phyloP scores from a whole-genome alignment of 148 eudicot species.

The Oxyria digyna region DNA sequence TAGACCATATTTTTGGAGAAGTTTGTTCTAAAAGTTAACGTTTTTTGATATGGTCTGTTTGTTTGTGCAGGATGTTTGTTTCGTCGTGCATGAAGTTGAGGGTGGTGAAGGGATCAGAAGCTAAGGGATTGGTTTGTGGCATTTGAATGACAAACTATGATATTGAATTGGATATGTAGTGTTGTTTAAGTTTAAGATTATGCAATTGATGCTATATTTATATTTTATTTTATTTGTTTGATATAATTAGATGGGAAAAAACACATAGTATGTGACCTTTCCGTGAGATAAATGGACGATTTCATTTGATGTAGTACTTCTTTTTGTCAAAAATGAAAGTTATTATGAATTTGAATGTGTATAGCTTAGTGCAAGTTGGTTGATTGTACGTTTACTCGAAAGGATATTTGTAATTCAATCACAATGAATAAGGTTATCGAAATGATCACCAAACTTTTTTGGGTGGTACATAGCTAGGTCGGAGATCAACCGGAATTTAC shows the following conservation, averaged over 20 bases:
- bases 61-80: background rate
- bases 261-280: background rate
- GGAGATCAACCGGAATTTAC: too few species aligned
- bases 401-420: too few species aligned
- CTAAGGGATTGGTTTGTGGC: background rate
- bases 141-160: background rate
- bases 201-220: background rate
- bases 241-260: background rate
- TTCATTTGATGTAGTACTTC: background rate
- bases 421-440: too few species aligned
- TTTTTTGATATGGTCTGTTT: background rate
- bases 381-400: too few species aligned
- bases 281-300: background rate
- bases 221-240: too few species aligned
- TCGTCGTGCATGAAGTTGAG: background rate
- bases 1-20: too few species aligned
- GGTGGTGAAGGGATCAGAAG: background rate
- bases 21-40: too few species aligned
- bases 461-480: too few species aligned
- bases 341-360: too few species aligned
- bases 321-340: background rate
- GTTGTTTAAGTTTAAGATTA: background rate
- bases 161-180: background rate
- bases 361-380: too few species aligned
- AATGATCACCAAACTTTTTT: too few species aligned